Conservation (phyloP, 176 grass and related monocot genomes). For the Phoenix roebelenii region DNA sequence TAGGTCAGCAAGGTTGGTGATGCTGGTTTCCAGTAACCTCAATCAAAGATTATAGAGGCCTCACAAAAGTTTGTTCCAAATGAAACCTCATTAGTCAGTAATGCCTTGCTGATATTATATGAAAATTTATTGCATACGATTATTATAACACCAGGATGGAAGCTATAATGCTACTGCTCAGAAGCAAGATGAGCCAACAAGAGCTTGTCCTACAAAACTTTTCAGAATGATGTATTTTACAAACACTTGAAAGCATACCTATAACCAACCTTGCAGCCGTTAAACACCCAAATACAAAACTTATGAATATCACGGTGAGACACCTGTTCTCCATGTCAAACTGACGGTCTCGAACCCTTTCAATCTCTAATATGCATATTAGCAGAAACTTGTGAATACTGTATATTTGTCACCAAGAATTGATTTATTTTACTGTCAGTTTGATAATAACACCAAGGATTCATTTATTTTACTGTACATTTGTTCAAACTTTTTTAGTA, state of each 20-base stretch:
- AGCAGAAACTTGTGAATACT: no score
- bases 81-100: slow-evolving; percentile 12
- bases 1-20: no score
- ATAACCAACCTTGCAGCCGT: slow-evolving; percentile 65
- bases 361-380: slow-evolving; percentile 57
- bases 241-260: slow-evolving; percentile 44
- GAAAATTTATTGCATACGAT: slow-evolving; percentile 14
- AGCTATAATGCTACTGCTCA: slow-evolving; percentile 74
- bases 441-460: no score
- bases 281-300: slow-evolving; percentile 74
- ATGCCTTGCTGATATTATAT: slow-evolving; percentile 11
- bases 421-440: no score
- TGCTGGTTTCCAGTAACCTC: no score
- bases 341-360: slow-evolving; percentile 51
- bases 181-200: slow-evolving; percentile 70
- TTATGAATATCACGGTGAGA: slow-evolving; percentile 69
- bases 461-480: no score
- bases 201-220: slow-evolving; percentile 56
- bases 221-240: slow-evolving; percentile 47
- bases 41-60: no score
- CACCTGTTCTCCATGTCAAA: slow-evolving; percentile 70
- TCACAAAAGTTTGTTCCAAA: no score
- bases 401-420: no score
- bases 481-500: no score
- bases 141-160: slow-evolving; percentile 63